A percentile compares a stretch with the other conserved stretches of the same genome.
Conservation (phyloP, 1,139 yeast species). For the Yamadazyma atlantica region DNA sequence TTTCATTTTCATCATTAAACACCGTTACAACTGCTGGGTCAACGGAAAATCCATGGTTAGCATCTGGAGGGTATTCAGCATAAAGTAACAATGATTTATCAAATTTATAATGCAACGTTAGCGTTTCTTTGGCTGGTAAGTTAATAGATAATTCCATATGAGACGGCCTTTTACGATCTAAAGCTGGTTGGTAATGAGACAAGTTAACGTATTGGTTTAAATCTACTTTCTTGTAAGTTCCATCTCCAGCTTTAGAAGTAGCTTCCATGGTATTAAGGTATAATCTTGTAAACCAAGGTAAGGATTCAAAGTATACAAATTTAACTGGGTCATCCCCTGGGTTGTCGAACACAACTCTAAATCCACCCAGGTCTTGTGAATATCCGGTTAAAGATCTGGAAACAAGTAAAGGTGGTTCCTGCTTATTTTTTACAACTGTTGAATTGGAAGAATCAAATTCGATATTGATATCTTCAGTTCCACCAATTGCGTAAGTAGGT, state of each 20-base stretch:
- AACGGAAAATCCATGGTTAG: constrained; percentile 95
- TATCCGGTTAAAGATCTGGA: constrained; percentile 90
- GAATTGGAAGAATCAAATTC: constrained; percentile 31
- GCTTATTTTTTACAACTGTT: constrained; percentile 30
- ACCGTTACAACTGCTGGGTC: constrained; percentile 84
- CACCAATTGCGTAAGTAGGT: constrained; percentile 9
- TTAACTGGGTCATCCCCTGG: constrained; percentile 39
- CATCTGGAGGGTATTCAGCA: constrained; percentile 98
- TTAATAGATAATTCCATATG: constrained; percentile 69
- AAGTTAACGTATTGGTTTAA: constrained; percentile 36
- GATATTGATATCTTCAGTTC: constrained; percentile 13
- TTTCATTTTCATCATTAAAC: constrained; percentile 22
- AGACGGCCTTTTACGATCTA: constrained; percentile 78
- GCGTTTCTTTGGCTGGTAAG: constrained; percentile 63
- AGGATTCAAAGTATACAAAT: constrained; percentile 71
- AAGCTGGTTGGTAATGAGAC: constrained; percentile 70
- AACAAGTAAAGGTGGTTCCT: constrained; percentile 65
- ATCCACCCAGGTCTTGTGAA: constrained; percentile 88
- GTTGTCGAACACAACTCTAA: constrained; percentile 74
- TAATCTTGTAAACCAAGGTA: constrained; percentile 93
- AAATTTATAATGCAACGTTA: constrained; percentile 72
- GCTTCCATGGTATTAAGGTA: constrained; percentile 66
- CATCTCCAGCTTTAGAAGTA: constrained; percentile 16
- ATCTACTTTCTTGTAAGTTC: constrained; percentile 19
- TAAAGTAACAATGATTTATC: constrained; percentile 83